Evolutionary conservation across 2,329 filamentous ascomycete species (phyloP).

Genomic region (Gyromitra esculenta): DNA sequence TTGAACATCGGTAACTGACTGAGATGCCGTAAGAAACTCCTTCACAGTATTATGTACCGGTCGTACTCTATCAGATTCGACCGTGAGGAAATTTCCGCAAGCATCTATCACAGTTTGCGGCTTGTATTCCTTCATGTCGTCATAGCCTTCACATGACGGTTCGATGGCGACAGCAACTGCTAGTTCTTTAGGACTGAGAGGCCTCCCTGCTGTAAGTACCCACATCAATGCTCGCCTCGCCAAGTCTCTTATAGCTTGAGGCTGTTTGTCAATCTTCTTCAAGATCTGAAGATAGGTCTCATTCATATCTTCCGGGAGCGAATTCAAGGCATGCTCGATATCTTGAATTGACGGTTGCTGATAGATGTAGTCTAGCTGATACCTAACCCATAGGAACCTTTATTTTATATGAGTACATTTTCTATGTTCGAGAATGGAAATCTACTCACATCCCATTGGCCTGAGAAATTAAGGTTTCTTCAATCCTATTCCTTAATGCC

Average conservation of each 20-base stretch:
- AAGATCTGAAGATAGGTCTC: conserved; percentile 28
- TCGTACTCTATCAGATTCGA: conserved; percentile 26
- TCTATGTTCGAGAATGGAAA: background rate
- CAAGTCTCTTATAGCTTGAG: background rate
- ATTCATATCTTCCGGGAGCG: conserved; percentile 20
- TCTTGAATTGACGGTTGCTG: conserved; percentile 26
- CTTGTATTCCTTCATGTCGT: background rate
- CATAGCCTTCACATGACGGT: background rate
- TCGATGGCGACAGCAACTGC: conserved; percentile 14
- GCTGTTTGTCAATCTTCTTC: conserved; percentile 27
- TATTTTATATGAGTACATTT: background rate
- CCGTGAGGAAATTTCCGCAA: conserved; percentile 26
- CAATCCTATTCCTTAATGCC: conserved; percentile 3
- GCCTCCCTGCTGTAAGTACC: conserved; percentile 27
- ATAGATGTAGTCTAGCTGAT: conserved; percentile 44
- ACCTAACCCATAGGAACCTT: conserved; percentile 50
- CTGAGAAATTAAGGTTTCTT: conserved; percentile 10
- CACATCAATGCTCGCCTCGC: conserved; percentile 27
- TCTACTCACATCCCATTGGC: conserved; percentile 39
- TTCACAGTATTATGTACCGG: conserved; percentile 46
- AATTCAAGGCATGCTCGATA: conserved; percentile 15
- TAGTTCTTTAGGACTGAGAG: conserved; percentile 9
- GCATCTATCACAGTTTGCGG: conserved; percentile 24
- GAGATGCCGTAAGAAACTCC: conserved; percentile 32
- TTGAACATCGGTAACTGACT: background rate